Base-by-base conservation (phyloP, 768 basidiomycete genomes). In the Lactifluus volemus region DNA sequence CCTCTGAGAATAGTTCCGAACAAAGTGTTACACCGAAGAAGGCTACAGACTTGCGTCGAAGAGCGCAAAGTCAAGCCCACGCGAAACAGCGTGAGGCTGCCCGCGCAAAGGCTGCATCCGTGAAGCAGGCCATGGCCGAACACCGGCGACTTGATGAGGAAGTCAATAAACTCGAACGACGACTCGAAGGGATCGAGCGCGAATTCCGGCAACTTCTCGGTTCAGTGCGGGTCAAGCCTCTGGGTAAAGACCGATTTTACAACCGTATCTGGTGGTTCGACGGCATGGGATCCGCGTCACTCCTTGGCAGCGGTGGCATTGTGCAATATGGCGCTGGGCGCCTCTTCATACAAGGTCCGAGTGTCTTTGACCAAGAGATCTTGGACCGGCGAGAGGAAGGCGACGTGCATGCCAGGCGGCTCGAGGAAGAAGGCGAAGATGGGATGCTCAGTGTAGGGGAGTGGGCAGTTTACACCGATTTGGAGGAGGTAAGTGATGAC, bases 211-310 rank as follows among this genome's bases (percentile, higher is more conserved):
- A 94, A 71, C 79, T 92, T 52, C 78, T 92, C 45, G 90, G 92
- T 58, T 84, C 87, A 6, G 81, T 94, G 52, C 81, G 97, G 55
- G 86, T 91, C 21, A 89, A 92, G 68, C 92, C 95, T 1, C 69
- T 98, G 53, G 97, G 97, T 14, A 81, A 82, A 64, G 97, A 99
- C 70, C 81, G 97, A 55, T 99, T 98, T 73, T 89, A 90, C 69
- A 96, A 97, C 70, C 84, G 91, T 36, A 79, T 97, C 61, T 99
- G 96, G 96, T 99, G 96, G 96, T 92, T 98, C 70, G 96, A 99
- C 73, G 96, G 96, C 10, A 82, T 94, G 79, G 96, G 96, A 7
- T 85, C 86, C 5, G 86, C 85, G 50, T 85, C 87, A 49, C 74
- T 96, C 55, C 77, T 92, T 59, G 87, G 85, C 44, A 85, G 83